Evolutionary conservation across 768 basidiomycete genomes (phyloP), one percentile per base, ranked within the genome.

Genomic region (Xanthoconium stramineum): DNA sequence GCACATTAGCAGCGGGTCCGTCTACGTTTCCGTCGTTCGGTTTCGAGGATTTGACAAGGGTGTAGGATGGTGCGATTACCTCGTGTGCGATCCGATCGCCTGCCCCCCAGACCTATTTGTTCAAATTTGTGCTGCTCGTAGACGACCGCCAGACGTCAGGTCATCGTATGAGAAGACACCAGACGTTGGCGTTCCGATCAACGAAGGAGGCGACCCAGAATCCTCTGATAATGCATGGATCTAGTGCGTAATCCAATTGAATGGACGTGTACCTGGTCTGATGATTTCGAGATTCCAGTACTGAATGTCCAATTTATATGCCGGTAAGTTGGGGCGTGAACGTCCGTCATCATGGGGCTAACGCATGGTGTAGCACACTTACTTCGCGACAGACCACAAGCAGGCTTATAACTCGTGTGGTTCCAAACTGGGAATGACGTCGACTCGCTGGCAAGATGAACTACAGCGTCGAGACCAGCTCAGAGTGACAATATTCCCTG

Each of bases 371-470:
- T 53, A 80, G 78, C 75, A 80, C 62, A 73, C 77, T 14, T 79
- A 76, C 59, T 80, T 81, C 53, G 77, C 74, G 33, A 78, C 78
- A 7, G 80, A 81, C 56, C 80, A 81, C 59, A 77, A 73, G 52
- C 80, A 82, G 58, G 74, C 77, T 6, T 78, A 67, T 62, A 60
- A 69, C 24, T 20, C 65, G 17, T 46, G 57, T 40, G 55, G 59
- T 35, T 52, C 59, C 28, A 49, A 51, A 8, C 46, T 61, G n/a
- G 61, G 49, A n/a, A 40, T 20, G 20, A 35, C 61, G 2, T 65
- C 67, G 0, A 56, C 61, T 35, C 57, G 69, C 13, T 81, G 78
- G 78, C 47, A 48, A 15, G 67, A 74, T 47, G 80, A 81, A 52
- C 65, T 72, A 54, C 66, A 62, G 28, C 72, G 73, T 36, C 73